These are phyloP conservation scores for Trametes meyenii DNA, from an alignment of 768 basidiomycete genomes.

Conservation along the genomic window DNA sequence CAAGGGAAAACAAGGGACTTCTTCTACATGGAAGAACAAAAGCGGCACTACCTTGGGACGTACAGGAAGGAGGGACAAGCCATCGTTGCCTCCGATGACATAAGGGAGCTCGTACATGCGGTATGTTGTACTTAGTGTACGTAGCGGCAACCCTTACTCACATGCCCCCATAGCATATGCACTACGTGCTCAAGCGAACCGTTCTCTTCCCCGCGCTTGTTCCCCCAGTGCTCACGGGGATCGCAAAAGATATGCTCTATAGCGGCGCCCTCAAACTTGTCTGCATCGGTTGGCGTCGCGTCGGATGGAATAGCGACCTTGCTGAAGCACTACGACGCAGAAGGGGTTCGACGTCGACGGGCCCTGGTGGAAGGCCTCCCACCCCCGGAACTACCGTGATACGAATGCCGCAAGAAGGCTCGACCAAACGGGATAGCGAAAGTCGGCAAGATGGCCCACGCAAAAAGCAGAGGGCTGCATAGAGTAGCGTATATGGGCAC, in stretches of 20 bases:
- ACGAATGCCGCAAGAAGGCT: neutral
- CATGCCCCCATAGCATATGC: neutral
- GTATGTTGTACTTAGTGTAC: neutral
- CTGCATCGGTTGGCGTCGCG: conserved; percentile 14
- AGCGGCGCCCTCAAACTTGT: conserved; percentile 6
- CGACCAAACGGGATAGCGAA: neutral
- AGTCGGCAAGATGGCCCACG: neutral
- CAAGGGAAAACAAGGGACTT: conserved; percentile 1
- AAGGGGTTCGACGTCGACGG: neutral
- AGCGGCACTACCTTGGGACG: conserved; percentile 12
- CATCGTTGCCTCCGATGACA: neutral
- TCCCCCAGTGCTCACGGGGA: neutral
- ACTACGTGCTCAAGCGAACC: neutral
- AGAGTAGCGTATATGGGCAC: neutral
- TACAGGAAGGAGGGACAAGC: conserved; percentile 4
- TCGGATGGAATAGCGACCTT: conserved; percentile 15
- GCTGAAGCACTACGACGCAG: neutral
- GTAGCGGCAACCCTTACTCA: neutral
- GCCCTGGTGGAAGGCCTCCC: neutral
- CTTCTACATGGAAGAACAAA: neutral
- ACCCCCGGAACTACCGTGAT: neutral
- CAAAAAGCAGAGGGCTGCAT: neutral
- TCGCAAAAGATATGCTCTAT: conserved; percentile 9
- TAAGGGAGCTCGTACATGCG: neutral
- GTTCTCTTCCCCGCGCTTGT: neutral